Evolutionary conservation across 192 early-diverging fungal species (phyloP).

Genomic region (Entomortierella chlamydospora): DNA sequence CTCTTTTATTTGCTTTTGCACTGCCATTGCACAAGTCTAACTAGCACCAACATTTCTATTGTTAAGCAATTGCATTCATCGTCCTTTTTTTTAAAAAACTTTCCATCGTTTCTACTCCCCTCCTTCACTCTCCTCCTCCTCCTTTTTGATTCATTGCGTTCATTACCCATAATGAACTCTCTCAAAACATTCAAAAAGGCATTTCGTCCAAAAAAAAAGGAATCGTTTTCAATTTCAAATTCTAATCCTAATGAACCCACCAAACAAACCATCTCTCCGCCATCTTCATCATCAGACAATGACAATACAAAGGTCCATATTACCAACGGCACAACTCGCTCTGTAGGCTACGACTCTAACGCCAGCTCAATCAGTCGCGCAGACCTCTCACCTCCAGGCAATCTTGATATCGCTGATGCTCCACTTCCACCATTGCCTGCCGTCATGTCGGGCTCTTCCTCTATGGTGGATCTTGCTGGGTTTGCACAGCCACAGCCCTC

Average conservation of each 20-base stretch:
- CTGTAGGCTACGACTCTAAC: slow-evolving; percentile 24
- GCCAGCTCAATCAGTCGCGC: slow-evolving; percentile 30
- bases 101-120: not conserved
- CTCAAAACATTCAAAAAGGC: slow-evolving; percentile 6
- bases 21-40: too few species aligned
- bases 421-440: not conserved
- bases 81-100: too few species aligned
- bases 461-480: slow-evolving; percentile 16
- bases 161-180: slow-evolving; percentile 23
- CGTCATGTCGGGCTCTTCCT: slow-evolving; percentile 7
- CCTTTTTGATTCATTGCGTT: not conserved
- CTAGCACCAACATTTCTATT: too few species aligned
- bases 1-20: too few species aligned
- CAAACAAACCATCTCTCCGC: not conserved
- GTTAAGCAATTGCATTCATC: too few species aligned
- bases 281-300: not conserved
- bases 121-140: not conserved
- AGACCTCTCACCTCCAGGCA: not conserved
- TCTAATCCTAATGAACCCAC: not conserved
- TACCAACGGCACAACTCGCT: slow-evolving; percentile 2
- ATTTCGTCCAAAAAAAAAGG: not conserved
- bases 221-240: too few species aligned
- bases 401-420: not conserved
- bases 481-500: slow-evolving; percentile 14
- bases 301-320: not conserved